phyloP scores from a whole-genome alignment of 495 filamentous ascomycete genomes.

The Penicillium waksmanii region DNA sequence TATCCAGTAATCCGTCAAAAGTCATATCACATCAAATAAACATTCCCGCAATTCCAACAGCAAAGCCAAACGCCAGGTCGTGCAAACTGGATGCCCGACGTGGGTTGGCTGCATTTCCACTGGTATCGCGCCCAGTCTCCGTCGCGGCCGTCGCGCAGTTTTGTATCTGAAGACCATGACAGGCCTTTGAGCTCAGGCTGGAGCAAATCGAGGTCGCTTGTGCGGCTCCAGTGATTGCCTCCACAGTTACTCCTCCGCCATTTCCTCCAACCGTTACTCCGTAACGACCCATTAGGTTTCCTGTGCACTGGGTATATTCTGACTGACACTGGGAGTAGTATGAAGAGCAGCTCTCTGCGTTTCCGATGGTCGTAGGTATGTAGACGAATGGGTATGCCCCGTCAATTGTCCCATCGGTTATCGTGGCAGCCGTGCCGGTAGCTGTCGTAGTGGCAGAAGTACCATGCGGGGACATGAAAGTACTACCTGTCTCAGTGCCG shows the following conservation, averaged over 20 bases:
- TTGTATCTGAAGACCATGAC: conserved; percentile 58
- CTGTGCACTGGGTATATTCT: conserved; percentile 66
- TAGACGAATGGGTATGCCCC: conserved; percentile 66
- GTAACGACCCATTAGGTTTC: conserved; percentile 55
- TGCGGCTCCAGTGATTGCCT: conserved; percentile 53
- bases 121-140: conserved; percentile 32
- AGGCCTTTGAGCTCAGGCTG: conserved; percentile 62
- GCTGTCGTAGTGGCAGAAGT: conserved; percentile 39
- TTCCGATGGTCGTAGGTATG: conserved; percentile 67
- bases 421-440: conserved; percentile 34
- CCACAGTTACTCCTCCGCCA: conserved; percentile 63
- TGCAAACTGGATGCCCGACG: conserved; percentile 39
- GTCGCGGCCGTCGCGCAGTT: conserved; percentile 54
- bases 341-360: conserved; percentile 65
- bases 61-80: conserved; percentile 46
- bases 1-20: conserved; percentile 3
- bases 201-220: conserved; percentile 67
- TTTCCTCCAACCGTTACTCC: conserved; percentile 48
- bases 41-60: conserved; percentile 48
- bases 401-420: conserved; percentile 47
- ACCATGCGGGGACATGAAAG: conserved; percentile 42
- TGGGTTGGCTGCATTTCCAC: conserved; percentile 36
- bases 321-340: conserved; percentile 67
- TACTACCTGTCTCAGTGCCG: conserved; percentile 30
- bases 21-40: conserved; percentile 42